Evolutionary conservation across 768 basidiomycete species (phyloP), one percentile per base, ranked within the genome.

Genomic region (Suillus paluster): DNA sequence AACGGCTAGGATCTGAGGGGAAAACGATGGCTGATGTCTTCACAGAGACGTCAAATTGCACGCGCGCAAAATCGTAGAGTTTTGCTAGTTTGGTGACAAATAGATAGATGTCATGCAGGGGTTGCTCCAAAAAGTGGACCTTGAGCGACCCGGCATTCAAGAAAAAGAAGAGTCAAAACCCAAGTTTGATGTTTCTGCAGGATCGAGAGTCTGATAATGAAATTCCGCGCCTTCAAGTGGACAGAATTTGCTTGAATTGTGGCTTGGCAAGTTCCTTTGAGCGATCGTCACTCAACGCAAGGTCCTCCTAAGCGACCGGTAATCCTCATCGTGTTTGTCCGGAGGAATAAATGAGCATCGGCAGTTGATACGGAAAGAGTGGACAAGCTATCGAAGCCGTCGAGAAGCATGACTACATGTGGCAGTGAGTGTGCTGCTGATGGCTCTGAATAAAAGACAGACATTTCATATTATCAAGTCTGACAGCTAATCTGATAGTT

Each of bases 211-310:
- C 73, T 96, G 90, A 75, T 99, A 99, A 59, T 83, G 85, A 79
- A 99, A 94, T 74, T 97, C 91, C 19, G 95, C 96, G 53, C 96
- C 97, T 69, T 99, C 94, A 60, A 99, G n/a, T 98, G 34, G 94
- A 92, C 60, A 99, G 78, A 4, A 99, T 83, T 66, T 93, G 85
- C 70, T 91, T 91, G 78, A 96, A 96, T 54, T 87, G 84, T 4
- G 85, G 81, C 23, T 83, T 78, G 42, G 86, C 81, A 19, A 81
- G 80, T 42, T 80, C 73, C 8, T 77, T 72, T 21, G 79, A 67
- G 42, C 86, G 85, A 68, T 95, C 86, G 69, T 98, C 96, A 64
- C 82, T 85, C 59, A 99, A 76, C 6, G 90, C 87, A 36, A 99
- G 80, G 67, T n/a, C 86, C 92, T 34, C 95, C 96, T 17, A 99